These are phyloP conservation scores for Cryptococcus sp. DNA, from an alignment of 1,284 basidiomycete species.

Conservation along the genomic window DNA sequence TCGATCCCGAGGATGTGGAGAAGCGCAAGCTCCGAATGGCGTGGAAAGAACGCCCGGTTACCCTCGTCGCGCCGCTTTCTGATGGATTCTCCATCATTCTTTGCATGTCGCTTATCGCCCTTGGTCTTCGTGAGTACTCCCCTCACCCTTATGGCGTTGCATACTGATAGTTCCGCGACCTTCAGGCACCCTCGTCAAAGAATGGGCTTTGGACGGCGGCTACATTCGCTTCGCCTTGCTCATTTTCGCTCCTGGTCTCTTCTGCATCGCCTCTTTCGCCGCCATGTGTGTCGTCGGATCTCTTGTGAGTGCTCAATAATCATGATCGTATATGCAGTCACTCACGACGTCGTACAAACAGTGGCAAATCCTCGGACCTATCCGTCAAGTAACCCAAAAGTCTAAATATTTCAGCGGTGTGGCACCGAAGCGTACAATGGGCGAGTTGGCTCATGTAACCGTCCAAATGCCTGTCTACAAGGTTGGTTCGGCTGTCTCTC, in stretches of 20 bases:
- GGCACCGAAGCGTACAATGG: constrained; percentile 56
- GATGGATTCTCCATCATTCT: constrained; percentile 56
- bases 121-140: constrained; percentile 36
- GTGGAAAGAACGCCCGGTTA: constrained; percentile 49
- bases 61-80: constrained; percentile 57
- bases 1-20: constrained; percentile 34
- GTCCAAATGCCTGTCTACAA: constrained; percentile 65
- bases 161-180: no score
- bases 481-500: constrained; percentile 41
- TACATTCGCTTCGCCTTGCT: constrained; percentile 57
- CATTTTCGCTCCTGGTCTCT: constrained; percentile 55
- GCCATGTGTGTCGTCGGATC: constrained; percentile 28
- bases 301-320: constrained; percentile 31
- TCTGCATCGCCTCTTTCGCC: constrained; percentile 54
- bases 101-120: constrained; percentile 30
- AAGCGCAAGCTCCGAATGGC: constrained; percentile 21
- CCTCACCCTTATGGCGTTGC: background rate
- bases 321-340: no score
- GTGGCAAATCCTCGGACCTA: constrained; percentile 55
- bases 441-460: constrained; percentile 60
- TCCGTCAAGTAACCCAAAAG: constrained; percentile 59
- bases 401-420: constrained; percentile 58
- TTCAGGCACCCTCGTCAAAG: constrained; percentile 55
- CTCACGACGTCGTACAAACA: constrained; percentile 5
- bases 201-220: constrained; percentile 57